Base-by-base conservation (phyloP, 2,329 filamentous ascomycete genomes). In the Neonectria magnoliae region DNA sequence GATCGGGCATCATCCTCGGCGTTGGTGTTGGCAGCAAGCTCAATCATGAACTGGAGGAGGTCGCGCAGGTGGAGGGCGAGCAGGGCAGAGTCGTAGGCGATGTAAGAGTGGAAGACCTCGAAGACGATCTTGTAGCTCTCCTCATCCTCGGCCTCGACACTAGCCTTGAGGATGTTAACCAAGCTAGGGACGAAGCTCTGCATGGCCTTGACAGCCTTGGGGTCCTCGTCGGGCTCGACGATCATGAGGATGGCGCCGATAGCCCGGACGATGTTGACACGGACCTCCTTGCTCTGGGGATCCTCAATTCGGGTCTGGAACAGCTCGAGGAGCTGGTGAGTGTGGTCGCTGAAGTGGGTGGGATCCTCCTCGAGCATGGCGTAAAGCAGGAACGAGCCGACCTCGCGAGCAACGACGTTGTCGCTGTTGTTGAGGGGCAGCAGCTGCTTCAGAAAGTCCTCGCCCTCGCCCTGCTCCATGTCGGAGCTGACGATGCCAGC, bases 41-140 rank as follows among this genome's bases (percentile, higher is more conserved):
- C 91, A 74, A 97, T 91, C 93, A 98, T 98, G 84, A 98, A 97
- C 72, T 92, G 88, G 65, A 98, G 86, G 9, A 99, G 87, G 74
- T 98, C 93, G 77, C 91, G 93, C 76, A 99, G 93, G 82, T 98
- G 94, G 60, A 88, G 85, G 70, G 91, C 92, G 57, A 98, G 84
- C 55, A 98, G 87, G 51, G 93, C 88, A 31, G 93, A 91, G 78
- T 98, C 95, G 78, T 93, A 97, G 68, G 92, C 92, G 58, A 99
- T 88, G 74, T 98, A 90, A 55, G 93, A 96, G 84, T 98, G 96
- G 87, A 98, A 97, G 71, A 97, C 94, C 78, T 98, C 96, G 73
- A 98, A 99, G 27, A 93, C 89, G 77, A 95, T 90, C 84, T 95
- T 93, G 72, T 92, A 90, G 77, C 92, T 91, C 77, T 97, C 94